Evolutionary conservation across 495 filamentous ascomycete genomes (phyloP).

Genomic region (Podospora bellae-mahoneyi): DNA sequence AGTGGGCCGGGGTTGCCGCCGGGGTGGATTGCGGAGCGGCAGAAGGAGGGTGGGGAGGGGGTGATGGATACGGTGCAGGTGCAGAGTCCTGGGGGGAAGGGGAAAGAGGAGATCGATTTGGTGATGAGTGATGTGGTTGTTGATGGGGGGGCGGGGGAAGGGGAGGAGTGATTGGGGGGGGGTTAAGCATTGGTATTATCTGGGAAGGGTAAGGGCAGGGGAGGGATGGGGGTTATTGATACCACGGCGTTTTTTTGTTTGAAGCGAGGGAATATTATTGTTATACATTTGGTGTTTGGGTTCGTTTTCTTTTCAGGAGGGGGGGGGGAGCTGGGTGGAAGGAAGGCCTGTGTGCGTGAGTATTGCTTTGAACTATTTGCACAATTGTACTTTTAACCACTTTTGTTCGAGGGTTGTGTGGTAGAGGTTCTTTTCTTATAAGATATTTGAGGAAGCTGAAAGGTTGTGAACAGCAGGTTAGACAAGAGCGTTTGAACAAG

Average conservation of each 20-base stretch:
- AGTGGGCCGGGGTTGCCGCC: slow-evolving; percentile 55
- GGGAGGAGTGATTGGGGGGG: background rate
- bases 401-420: no score
- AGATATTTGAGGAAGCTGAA: no score
- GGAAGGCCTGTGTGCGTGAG: no score
- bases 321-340: no score
- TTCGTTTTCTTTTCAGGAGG: background rate
- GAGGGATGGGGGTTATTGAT: background rate
- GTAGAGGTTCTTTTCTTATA: no score
- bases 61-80: slow-evolving; percentile 41
- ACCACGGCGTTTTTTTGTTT: background rate
- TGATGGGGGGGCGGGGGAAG: background rate
- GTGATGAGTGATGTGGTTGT: slow-evolving; percentile 23
- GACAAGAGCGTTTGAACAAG: background rate
- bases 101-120: slow-evolving; percentile 18
- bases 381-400: no score
- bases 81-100: slow-evolving; percentile 20
- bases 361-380: no score
- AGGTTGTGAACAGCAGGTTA: background rate
- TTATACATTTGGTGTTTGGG: background rate
- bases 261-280: background rate
- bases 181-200: background rate
- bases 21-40: slow-evolving; percentile 39
- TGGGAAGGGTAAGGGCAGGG: background rate
- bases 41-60: slow-evolving; percentile 28